Conservation (phyloP, 352 stramenopile genomes). For the Pythium utonaiense region DNA sequence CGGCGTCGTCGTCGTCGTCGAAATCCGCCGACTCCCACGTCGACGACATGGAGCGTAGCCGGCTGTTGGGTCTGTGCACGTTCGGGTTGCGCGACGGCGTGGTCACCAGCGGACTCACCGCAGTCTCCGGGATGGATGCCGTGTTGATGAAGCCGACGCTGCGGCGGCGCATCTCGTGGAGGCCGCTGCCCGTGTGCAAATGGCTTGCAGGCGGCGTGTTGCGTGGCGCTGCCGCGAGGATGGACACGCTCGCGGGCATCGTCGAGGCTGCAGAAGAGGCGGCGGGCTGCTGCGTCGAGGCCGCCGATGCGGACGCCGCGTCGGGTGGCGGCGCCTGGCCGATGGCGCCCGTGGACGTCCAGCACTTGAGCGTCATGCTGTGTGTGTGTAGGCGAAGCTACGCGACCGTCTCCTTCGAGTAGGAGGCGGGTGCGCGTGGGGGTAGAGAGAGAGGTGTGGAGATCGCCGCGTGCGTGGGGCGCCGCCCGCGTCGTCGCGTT, state of each 20-base stretch:
- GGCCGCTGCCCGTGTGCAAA: background rate
- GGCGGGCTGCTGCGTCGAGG: background rate
- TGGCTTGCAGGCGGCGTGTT: background rate
- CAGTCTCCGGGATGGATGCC: conserved; percentile 2
- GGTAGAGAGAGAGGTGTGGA: background rate
- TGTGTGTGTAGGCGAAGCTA: too few species aligned
- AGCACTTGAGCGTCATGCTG: conserved; percentile 63
- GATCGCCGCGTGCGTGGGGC: conserved; percentile 1
- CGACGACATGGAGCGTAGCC: conserved; percentile 56
- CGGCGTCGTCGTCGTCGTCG: conserved; percentile 36
- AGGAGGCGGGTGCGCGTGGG: background rate
- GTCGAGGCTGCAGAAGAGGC: background rate
- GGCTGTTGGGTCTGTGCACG: conserved; percentile 20
- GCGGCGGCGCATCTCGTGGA: conserved; percentile 20
- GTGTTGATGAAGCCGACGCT: conserved; percentile 28
- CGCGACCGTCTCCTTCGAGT: background rate
- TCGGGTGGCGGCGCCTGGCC: conserved; percentile 25
- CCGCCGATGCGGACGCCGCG: conserved; percentile 7
- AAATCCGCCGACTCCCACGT: conserved; percentile 58
- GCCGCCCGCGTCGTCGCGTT: conserved; percentile 1
- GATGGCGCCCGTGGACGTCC: conserved; percentile 32
- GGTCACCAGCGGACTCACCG: conserved; percentile 19
- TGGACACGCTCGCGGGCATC: conserved; percentile 5
- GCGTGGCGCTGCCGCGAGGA: conserved; percentile 4
- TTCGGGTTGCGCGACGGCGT: conserved; percentile 26